phyloP scores from a whole-genome alignment of 179 eudicot genomes.

The Camellia oleifera region DNA sequence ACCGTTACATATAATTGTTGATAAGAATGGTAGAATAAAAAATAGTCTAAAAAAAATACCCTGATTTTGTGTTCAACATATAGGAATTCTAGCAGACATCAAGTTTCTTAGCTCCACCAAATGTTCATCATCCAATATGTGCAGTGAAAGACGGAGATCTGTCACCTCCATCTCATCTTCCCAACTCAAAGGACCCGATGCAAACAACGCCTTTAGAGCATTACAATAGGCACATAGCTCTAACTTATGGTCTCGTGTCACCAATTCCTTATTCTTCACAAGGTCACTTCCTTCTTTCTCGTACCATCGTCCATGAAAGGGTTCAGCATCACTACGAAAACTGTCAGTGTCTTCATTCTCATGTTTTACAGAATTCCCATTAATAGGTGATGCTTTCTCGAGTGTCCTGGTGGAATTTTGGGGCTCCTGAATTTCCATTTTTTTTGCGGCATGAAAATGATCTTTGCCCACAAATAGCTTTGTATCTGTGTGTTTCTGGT shows the following conservation, averaged over 20 bases:
- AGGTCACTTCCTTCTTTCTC: slow-evolving; percentile 27
- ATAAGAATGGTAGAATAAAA: background rate
- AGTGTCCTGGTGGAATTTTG: slow-evolving; percentile 24
- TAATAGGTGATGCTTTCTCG: slow-evolving; percentile 41
- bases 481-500: slow-evolving; percentile 8
- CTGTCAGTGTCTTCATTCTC: slow-evolving; percentile 42
- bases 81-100: slow-evolving; percentile 20
- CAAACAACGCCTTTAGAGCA: slow-evolving; percentile 58
- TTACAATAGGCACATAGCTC: slow-evolving; percentile 68
- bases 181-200: slow-evolving; percentile 77
- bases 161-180: slow-evolving; percentile 66
- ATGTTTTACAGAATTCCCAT: slow-evolving; percentile 22
- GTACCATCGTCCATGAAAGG: slow-evolving; percentile 29
- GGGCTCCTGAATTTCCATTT: slow-evolving; percentile 15
- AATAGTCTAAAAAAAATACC: background rate
- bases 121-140: slow-evolving; percentile 29
- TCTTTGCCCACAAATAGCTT: slow-evolving; percentile 10
- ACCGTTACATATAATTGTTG: background rate
- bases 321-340: slow-evolving; percentile 65
- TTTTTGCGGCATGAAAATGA: background rate
- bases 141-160: slow-evolving; percentile 57
- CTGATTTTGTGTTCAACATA: slow-evolving; percentile 15
- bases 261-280: slow-evolving; percentile 27
- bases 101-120: slow-evolving; percentile 57
- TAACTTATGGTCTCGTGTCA: slow-evolving; percentile 54